Conservation (phyloP, 176 grass and related monocot species). For the Carex cristatella region DNA sequence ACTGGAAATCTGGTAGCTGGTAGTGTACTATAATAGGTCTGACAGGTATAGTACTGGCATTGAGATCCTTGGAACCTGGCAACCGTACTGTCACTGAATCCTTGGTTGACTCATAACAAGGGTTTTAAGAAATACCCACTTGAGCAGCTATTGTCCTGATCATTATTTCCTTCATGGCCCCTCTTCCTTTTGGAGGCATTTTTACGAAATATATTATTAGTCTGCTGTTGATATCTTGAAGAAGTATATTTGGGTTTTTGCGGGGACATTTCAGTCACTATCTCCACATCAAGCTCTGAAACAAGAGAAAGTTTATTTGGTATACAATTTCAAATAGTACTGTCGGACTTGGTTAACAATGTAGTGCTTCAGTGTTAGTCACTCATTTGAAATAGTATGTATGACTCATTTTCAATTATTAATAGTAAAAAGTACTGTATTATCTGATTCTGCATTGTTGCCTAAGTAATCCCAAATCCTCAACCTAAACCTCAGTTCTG, state of each 20-base stretch:
- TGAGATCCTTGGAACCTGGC: background rate
- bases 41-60: background rate
- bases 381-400: background rate
- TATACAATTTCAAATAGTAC: background rate
- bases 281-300: constrained; percentile 19
- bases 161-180: constrained; percentile 27
- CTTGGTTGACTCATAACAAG: background rate
- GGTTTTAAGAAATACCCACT: background rate
- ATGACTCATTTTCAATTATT: background rate
- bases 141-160: constrained; percentile 29
- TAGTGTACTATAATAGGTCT: background rate
- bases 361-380: background rate
- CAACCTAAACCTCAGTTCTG: background rate
- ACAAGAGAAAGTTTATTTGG: background rate
- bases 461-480: background rate
- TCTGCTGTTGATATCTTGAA: constrained; percentile 14
- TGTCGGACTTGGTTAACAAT: too few relatives aligned
- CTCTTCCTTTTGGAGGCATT: constrained; percentile 35
- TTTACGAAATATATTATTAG: background rate
- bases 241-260: constrained; percentile 30
- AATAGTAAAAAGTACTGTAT: background rate
- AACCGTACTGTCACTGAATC: background rate
- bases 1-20: background rate
- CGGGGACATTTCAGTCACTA: constrained; percentile 49
- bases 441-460: background rate